Base-by-base conservation (phyloP, 2,329 filamentous ascomycete genomes). In the Stemphylium vesicarium region DNA sequence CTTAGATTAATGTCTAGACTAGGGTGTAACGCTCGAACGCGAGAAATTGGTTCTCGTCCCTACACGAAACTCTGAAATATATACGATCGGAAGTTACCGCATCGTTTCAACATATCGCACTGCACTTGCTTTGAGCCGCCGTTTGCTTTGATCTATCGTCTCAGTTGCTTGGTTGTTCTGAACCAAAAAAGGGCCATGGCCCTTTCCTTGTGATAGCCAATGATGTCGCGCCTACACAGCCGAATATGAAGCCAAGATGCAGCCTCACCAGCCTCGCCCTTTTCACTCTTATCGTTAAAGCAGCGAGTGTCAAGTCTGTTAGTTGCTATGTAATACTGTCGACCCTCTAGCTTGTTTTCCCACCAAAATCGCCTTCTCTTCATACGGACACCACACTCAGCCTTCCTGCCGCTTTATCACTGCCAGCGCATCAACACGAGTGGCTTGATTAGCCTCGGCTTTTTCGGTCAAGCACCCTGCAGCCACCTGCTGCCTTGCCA, bases 141-240 rank as follows among this genome's bases (percentile, higher is more conserved):
- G 4, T 20, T 4, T 4, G 20, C 3, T 20, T 35, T 15, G 12
- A 35, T 4, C 32, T 12, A 13, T 35, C 4, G 9, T 20, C 15
- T 8, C 35, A 4, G 41, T 26, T 22, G 8, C 10, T 16, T 36
- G 7, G 4, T 15, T 32, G 9, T 2, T 29, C 4, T 18, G 5
- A 18, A 32, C 32, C 32, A 15, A 52, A 47, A 52, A 52, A 52
- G 49, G 49, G 49, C 29, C 20, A 15, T 20, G 29, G 42, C 49
- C 41, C 49, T 35, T 51, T 29, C 22, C 15, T 29, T 29, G 26
- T 1, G n/a, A 4, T 24, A 29, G 4, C 26, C 41, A 51, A 46
- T 51, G 16, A 40, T 4, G 1, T 31, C 11, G 6, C n/a, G 12
- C n/a, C 22, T 8, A 13, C 8, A 12, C 18, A 47, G 35, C 44